Conservation (phyloP, 495 filamentous ascomycete genomes). For the Neurospora sp. region DNA sequence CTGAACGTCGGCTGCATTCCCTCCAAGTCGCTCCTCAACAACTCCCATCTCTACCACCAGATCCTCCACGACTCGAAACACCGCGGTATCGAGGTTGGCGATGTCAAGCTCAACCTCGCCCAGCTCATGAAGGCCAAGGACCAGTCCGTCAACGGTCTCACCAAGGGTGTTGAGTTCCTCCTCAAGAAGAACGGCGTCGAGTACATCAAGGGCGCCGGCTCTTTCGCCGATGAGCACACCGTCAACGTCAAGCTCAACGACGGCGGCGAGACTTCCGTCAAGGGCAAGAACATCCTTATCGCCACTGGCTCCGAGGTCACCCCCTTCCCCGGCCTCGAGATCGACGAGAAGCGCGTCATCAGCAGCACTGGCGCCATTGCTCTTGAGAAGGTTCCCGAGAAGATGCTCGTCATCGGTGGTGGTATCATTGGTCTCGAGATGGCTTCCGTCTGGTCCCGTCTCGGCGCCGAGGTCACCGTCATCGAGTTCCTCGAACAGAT, state of each 20-base stretch:
- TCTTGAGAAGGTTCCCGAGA: conserved; percentile 84
- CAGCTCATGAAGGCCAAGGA: conserved; percentile 99
- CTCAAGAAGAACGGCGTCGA: conserved; percentile 99
- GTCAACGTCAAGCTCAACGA: conserved; percentile 82
- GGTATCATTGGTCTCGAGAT: conserved; percentile 99
- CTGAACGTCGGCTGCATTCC: conserved; percentile 99
- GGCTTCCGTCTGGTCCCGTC: conserved; percentile 93
- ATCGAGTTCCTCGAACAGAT: conserved; percentile 96
- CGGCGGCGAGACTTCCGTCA: conserved; percentile 73
- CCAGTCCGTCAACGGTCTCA: conserved; percentile 75
- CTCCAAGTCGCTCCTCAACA: conserved; percentile 98
- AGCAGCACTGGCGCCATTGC: conserved; percentile 92
- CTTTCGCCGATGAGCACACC: conserved; percentile 83
- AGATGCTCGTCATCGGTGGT: conserved; percentile 95
- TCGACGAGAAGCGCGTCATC: conserved; percentile 95
- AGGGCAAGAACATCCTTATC: conserved; percentile 94
- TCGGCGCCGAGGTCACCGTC: conserved; percentile 90
- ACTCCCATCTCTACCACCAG: conserved; percentile 97
- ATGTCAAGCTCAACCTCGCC: conserved; percentile 88
- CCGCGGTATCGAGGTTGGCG: conserved; percentile 86
- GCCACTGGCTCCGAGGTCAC: conserved; percentile 91
- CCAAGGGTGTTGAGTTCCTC: conserved; percentile 94
- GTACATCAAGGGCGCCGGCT: conserved; percentile 85
- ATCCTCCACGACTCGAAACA: conserved; percentile 94
- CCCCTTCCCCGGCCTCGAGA: conserved; percentile 88